Evolutionary conservation across 1,284 basidiomycete species (phyloP).

Genomic region (Malassezia obtusa): DNA sequence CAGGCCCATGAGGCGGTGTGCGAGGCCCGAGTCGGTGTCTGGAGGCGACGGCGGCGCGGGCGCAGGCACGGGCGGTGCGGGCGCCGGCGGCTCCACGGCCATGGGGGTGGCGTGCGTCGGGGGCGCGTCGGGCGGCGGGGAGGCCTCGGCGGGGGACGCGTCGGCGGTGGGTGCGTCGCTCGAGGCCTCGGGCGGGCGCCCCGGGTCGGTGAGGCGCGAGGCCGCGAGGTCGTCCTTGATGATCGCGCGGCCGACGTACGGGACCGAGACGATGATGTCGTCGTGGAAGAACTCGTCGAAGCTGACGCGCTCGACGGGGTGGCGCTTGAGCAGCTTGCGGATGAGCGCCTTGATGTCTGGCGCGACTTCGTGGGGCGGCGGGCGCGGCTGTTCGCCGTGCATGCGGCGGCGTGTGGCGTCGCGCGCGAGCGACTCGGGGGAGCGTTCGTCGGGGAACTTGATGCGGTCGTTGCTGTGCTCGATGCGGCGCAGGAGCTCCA

Average conservation of each 20-base stretch:
- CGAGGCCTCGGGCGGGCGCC: too few relatives aligned
- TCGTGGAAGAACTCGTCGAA: slow-evolving; percentile 80
- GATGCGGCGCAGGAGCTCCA: slow-evolving; percentile 87
- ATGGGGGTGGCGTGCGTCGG: background rate
- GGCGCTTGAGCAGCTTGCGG: slow-evolving; percentile 67
- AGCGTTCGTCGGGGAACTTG: slow-evolving; percentile 63
- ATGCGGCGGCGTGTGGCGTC: slow-evolving; percentile 32
- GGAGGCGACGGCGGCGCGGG: too few relatives aligned
- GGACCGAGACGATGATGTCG: slow-evolving; percentile 7
- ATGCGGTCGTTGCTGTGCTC: slow-evolving; percentile 66
- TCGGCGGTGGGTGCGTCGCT: too few relatives aligned
- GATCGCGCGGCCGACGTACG: slow-evolving; percentile 20
- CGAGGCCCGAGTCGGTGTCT: background rate
- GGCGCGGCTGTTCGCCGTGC: slow-evolving; percentile 30
- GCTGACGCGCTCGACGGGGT: slow-evolving; percentile 71
- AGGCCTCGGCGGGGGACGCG: background rate
- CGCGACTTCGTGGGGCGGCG: slow-evolving; percentile 55
- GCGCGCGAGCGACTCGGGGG: slow-evolving; percentile 29
- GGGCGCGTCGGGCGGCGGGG: background rate
- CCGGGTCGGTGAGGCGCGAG: background rate
- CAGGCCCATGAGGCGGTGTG: background rate
- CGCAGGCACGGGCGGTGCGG: too few relatives aligned
- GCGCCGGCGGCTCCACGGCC: background rate
- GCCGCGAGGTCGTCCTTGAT: slow-evolving; percentile 16
- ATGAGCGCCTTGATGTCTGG: slow-evolving; percentile 81